Base-by-base conservation (phyloP, 441 rosid genomes). In the Eruca vesicaria region DNA sequence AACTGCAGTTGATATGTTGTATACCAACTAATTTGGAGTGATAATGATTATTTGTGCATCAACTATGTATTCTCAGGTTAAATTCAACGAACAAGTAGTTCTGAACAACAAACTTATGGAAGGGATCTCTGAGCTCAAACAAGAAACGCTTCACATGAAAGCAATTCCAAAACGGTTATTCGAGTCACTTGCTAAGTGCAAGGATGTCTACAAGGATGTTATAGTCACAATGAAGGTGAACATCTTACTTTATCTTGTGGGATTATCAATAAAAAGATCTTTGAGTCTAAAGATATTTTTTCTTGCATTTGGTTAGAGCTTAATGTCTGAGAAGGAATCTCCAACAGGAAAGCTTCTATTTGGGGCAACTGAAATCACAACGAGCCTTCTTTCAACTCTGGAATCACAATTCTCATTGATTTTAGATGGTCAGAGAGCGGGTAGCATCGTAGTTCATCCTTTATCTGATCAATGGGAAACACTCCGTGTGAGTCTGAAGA, bases 51-150 rank as follows among this genome's bases (percentile, higher is more conserved):
- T 36, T 14, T 56, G n/a, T 65, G 68, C 12, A 29, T 36, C 32
- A 55, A 12, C 12, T 62, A 56, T 65, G 61, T 64, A 35, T 57
- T 69, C 31, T 26, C 88, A 95, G 99, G 82, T 78, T 68, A 88
- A 86, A 77, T 79, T 84, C 77, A 76, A 66, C 18, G 93, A 89
- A 75, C 92, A 89, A 68, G 66, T 83, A 63, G 74, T 58, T 41
- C 15, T 86, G 75, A 90, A 88, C 79, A 82, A 76, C 33, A 81
- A 74, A 80, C 71, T 92, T 71, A 80, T 66, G 77, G 83, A 75
- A 75, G 92, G 92, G 87, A 71, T 89, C 60, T 79, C 88, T 69
- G 82, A 86, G 81, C 89, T 89, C 70, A 87, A 80, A 83, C 85
- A 84, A 79, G 85, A 92, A 84, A 79, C 69, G 59, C 61, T 65